Conservation (phyloP, 345 rosid species). For the Salix koriyanagi region DNA sequence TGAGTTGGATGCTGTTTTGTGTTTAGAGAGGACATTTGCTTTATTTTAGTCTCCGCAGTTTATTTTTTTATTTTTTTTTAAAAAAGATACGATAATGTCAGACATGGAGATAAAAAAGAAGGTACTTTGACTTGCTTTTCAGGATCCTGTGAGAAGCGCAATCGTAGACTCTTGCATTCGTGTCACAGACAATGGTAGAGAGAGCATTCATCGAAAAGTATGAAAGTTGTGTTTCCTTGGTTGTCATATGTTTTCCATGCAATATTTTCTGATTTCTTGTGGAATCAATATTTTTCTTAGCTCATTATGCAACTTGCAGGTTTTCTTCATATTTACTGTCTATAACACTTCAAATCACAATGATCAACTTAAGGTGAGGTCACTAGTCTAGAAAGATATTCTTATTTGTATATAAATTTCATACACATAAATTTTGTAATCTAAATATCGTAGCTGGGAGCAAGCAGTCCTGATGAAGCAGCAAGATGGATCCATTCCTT, state of each 20-base stretch:
- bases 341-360: slow-evolving; percentile 81
- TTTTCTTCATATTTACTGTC: slow-evolving; percentile 77
- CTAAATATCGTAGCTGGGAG: slow-evolving; percentile 64
- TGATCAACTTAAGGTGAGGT: slow-evolving; percentile 90
- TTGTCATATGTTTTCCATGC: background rate
- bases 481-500: slow-evolving; percentile 88
- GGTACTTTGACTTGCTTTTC: slow-evolving; percentile 7
- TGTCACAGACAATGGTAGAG: slow-evolving; percentile 89
- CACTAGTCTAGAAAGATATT: slow-evolving; percentile 7
- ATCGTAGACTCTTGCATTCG: slow-evolving; percentile 81
- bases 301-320: slow-evolving; percentile 45
- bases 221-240: slow-evolving; percentile 9
- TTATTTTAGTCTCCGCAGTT: background rate
- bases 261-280: background rate
- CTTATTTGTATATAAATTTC: slow-evolving; percentile 14
- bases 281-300: slow-evolving; percentile 5
- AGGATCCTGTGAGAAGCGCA: slow-evolving; percentile 80
- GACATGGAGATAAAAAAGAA: background rate
- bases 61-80: background rate
- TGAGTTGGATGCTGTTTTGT: no score
- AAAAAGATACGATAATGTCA: background rate
- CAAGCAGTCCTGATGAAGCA: slow-evolving; percentile 93
- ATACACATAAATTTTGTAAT: slow-evolving; percentile 24
- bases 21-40: no score
- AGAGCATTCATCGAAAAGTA: slow-evolving; percentile 88